Evolutionary conservation across 2,329 filamentous ascomycete species (phyloP).

Genomic region (Penicillium sp.): DNA sequence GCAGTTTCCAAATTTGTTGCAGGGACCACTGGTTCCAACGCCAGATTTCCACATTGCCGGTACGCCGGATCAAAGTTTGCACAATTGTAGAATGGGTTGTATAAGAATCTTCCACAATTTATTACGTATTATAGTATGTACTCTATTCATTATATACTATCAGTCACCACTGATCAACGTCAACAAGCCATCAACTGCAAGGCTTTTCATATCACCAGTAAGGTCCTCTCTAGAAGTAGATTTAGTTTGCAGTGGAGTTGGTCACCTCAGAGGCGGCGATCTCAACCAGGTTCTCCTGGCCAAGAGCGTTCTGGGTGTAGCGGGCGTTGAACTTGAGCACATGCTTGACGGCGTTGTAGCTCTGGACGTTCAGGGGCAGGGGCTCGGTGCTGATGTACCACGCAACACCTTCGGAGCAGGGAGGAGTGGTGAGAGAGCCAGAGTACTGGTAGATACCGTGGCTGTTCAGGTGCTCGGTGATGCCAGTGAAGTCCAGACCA

Average conservation of each 20-base stretch:
- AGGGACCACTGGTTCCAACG: not conserved
- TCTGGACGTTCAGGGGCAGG: slow-evolving; percentile 49
- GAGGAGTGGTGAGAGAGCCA: slow-evolving; percentile 63
- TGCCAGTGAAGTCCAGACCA: slow-evolving; percentile 45
- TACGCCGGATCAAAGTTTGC: too few relatives aligned
- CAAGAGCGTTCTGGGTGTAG: slow-evolving; percentile 53
- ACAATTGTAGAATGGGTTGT: too few relatives aligned
- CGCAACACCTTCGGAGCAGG: slow-evolving; percentile 57
- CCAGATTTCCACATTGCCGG: not conserved
- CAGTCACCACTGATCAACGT: too few relatives aligned
- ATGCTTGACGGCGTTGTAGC: slow-evolving; percentile 53
- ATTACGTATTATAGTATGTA: too few relatives aligned
- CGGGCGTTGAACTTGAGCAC: slow-evolving; percentile 59
- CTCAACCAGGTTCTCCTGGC: slow-evolving; percentile 46
- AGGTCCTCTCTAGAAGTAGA: not conserved
- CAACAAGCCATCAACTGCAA: not conserved
- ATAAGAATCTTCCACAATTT: too few relatives aligned
- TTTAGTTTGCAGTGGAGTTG: not conserved
- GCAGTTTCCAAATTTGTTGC: not conserved
- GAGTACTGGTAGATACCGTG: slow-evolving; percentile 52
- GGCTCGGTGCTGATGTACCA: slow-evolving; percentile 47
- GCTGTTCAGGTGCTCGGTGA: slow-evolving; percentile 40
- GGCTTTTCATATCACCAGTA: not conserved
- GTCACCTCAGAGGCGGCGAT: slow-evolving; percentile 17
- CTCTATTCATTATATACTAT: too few relatives aligned